A percentile compares a stretch with the other conserved stretches of the same genome.
Evolutionary conservation across 2,329 filamentous ascomycete species (phyloP).

Genomic region (Aspergillus brunneoviolaceus): DNA sequence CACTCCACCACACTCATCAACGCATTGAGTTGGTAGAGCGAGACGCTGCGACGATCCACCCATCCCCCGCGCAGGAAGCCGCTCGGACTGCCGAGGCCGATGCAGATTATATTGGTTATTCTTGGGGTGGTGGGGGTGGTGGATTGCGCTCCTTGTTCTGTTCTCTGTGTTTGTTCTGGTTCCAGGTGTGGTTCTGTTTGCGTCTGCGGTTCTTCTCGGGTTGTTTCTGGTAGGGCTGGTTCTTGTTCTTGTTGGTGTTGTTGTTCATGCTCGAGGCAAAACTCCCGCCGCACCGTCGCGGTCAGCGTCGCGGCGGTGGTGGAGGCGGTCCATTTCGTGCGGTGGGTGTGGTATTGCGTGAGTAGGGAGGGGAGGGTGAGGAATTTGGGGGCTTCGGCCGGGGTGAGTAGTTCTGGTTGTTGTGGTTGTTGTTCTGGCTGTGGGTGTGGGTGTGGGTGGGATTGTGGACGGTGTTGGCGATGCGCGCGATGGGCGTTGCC

Average conservation of each 20-base stretch:
- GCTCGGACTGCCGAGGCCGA: constrained; percentile 44
- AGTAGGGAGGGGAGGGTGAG: constrained; percentile 34
- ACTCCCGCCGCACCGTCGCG: constrained; percentile 5
- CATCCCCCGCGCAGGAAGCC: constrained; percentile 44
- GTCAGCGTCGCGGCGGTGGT: constrained; percentile 27
- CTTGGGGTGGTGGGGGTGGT: not conserved
- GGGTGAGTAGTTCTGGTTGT: constrained; percentile 15
- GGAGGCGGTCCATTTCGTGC: constrained; percentile 31
- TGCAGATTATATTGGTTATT: constrained; percentile 27
- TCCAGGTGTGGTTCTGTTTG: not conserved
- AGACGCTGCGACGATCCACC: constrained; percentile 43
- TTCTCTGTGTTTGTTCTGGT: too few relatives aligned
- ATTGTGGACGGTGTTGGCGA: constrained; percentile 7
- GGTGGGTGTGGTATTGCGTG: constrained; percentile 30
- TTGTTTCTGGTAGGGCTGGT: not conserved
- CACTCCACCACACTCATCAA: constrained; percentile 30
- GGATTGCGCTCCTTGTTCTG: too few relatives aligned
- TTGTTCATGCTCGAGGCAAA: not conserved
- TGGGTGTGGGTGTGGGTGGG: not conserved
- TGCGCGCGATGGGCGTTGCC: constrained; percentile 28
- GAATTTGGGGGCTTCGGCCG: constrained; percentile 38
- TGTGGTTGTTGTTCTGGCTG: not conserved
- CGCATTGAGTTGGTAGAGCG: constrained; percentile 43
- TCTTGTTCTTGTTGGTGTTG: not conserved
- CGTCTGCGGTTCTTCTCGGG: not conserved